Conservation (phyloP, 2,329 filamentous ascomycete species). For the Colletotrichum sp. region DNA sequence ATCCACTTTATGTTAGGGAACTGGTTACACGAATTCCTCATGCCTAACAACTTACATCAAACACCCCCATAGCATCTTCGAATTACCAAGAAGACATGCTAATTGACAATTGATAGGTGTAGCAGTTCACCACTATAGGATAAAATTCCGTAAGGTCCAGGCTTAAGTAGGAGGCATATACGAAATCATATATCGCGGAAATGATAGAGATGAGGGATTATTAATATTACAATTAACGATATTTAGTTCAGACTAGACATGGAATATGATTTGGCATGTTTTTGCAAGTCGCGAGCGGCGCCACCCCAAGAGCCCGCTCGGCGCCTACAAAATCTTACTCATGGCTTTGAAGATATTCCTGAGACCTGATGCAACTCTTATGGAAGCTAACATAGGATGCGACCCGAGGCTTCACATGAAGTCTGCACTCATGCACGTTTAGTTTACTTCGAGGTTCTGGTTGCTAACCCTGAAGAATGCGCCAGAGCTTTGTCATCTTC, state of each 20-base stretch:
- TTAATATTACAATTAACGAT: neutral
- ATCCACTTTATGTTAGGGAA: neutral
- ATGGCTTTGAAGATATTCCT: neutral
- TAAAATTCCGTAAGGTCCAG: slow-evolving; percentile 58
- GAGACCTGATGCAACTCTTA: neutral
- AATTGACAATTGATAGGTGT: neutral
- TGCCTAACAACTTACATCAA: neutral
- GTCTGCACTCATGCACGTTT: no score
- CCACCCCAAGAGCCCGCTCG: neutral
- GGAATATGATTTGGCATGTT: rapidly evolving
- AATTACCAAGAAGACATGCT: neutral
- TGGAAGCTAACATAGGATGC: neutral
- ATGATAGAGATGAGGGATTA: neutral
- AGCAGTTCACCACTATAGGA: neutral
- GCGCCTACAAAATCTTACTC: neutral
- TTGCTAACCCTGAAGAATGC: neutral
- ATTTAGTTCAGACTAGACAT: neutral
- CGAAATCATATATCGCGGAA: neutral
- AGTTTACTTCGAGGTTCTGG: no score
- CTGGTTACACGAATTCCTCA: neutral
- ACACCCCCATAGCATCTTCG: neutral
- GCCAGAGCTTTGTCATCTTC: neutral
- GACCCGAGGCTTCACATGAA: neutral
- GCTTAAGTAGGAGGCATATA: slow-evolving; percentile 42
- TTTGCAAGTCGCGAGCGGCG: neutral